A percentile compares a stretch with the other conserved stretches of the same genome.
phyloP scores from a whole-genome alignment of 1,284 basidiomycete species.

The Puccinia novopanici region DNA sequence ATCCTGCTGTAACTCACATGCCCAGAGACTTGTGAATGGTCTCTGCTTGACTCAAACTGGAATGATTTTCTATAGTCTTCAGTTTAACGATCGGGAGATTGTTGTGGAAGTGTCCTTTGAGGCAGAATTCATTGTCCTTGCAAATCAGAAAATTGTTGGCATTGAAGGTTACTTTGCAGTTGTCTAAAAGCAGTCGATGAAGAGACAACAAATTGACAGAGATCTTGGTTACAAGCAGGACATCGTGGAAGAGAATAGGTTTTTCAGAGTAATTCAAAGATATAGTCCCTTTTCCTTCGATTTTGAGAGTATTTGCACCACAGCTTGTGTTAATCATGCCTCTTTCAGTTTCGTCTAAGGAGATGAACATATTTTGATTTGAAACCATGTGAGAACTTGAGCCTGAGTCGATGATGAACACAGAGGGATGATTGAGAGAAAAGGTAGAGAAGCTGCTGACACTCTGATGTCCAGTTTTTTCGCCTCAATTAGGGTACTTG shows the following conservation, averaged over 20 bases:
- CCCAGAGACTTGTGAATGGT: constrained; percentile 15
- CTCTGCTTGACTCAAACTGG: not conserved
- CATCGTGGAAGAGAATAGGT: not conserved
- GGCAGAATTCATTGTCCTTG: not conserved
- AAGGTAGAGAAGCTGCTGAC: not conserved
- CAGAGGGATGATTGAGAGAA: no score
- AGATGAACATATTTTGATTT: not conserved
- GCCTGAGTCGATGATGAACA: not conserved
- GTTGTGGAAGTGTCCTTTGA: not conserved
- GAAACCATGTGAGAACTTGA: not conserved
- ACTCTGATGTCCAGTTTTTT: no score
- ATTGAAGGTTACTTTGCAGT: not conserved
- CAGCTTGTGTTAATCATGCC: not conserved
- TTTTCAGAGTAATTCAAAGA: not conserved
- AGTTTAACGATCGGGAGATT: not conserved
- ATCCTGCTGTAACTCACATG: not conserved
- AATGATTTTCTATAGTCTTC: no score
- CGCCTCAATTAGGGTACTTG: not conserved
- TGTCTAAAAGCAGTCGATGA: not conserved
- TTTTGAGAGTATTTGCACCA: not conserved
- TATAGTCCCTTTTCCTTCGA: not conserved
- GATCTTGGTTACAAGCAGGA: not conserved
- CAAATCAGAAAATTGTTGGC: not conserved
- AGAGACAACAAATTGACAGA: not conserved
- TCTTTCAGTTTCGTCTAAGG: not conserved